Evolutionary conservation across 257 asterid genomes (phyloP), one percentile per base, ranked within the genome.

Genomic region (Forsythia viridissima): DNA sequence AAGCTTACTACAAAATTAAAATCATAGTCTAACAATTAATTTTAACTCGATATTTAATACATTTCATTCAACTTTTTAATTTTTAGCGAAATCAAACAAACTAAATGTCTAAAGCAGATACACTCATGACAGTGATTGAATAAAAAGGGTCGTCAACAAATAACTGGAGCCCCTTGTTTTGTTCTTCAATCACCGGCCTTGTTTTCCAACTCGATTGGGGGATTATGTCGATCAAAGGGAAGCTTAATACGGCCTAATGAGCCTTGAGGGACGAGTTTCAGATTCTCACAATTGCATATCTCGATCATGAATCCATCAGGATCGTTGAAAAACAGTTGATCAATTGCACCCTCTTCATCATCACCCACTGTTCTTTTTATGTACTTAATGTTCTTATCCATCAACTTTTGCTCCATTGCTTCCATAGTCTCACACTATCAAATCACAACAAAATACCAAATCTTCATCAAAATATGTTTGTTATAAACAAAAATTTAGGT

Each of bases 301-400:
- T 93, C 98, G 0, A 93, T 84, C 98, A 93, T 91, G 74, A 87
- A 89, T 8, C 97, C 97, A 80, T 92, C 96, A 0, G 96, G 94
- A 10, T 93, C 96, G 20, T 89, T 85, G 85, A 93, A 92, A 74
- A 93, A 93, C 1, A 93, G 77, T 46, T 93, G 97, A 77, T 91
- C 94, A 0, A 91, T 86, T 0, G 87, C 78, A 0, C 83, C 90
- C 1, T 72, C 88, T 0, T 79, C 90, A 24, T 73, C 93, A 3
- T 78, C 92, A 15, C 91, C 92, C 36, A 89, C 96, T 0, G 81
- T 91, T 65, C 97, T 87, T 80, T 88, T 89, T 21, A 91, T 84
- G 76, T 89, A 88, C 34, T 89, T 88, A 7, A 89, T 74, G 4
- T 76, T 70, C 41, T 75, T 34, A 0, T 89, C 81, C 81, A 83